phyloP scores from a whole-genome alignment of 1,284 basidiomycete genomes.

The Chondrostereum purpureum region DNA sequence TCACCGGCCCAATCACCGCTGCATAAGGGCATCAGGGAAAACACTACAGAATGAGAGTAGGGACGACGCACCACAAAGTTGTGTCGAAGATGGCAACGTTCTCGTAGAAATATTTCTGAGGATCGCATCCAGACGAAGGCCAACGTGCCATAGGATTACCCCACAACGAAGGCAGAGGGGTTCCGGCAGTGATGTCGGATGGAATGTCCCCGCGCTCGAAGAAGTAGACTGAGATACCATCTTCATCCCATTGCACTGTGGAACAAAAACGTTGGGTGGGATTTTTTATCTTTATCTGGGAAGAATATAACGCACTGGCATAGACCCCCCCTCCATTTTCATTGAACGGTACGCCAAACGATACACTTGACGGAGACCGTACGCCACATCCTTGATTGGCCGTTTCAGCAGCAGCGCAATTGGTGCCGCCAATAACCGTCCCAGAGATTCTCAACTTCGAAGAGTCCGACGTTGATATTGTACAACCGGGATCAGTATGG shows the following conservation, averaged over 20 bases:
- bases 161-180: conserved; percentile 12
- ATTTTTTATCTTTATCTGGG: too few relatives aligned
- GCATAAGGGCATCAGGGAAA: conserved; percentile 9
- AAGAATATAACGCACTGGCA: conserved; percentile 6
- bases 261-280: too few relatives aligned
- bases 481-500: conserved; percentile 27
- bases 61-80: conserved; percentile 1
- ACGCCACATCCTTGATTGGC: conserved; percentile 12
- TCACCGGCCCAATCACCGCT: conserved; percentile 86
- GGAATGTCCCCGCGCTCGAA: conserved; percentile 10
- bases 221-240: conserved; percentile 11
- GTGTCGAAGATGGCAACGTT: conserved; percentile 1
- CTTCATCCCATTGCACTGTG: conserved; percentile 7
- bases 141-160: conserved; percentile 9
- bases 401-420: conserved; percentile 5
- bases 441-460: conserved; percentile 4
- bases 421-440: not conserved
- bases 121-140: conserved; percentile 6
- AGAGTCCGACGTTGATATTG: conserved; percentile 10
- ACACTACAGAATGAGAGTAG: conserved; percentile 1
- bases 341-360: conserved; percentile 14
- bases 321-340: conserved; percentile 13
- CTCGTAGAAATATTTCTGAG: not conserved
- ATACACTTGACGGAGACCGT: conserved; percentile 3
- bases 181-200: conserved; percentile 9